phyloP scores from a whole-genome alignment of 2,329 filamentous ascomycete genomes.

The Aspergillus glaucus region DNA sequence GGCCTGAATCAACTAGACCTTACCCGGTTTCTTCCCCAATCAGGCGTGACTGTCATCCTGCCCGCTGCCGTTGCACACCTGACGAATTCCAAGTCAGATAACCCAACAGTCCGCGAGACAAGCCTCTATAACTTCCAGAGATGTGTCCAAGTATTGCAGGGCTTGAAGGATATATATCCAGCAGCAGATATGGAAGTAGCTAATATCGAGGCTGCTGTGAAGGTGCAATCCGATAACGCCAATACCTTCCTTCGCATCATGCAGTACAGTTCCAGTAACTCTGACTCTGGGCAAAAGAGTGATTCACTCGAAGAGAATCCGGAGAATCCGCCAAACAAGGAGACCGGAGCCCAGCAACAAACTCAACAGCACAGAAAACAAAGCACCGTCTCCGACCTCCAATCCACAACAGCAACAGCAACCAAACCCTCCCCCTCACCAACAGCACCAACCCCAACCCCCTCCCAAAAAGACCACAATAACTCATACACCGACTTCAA shows the following conservation, averaged over 20 bases:
- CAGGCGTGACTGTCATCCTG: slow-evolving; percentile 76
- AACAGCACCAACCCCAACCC: background rate
- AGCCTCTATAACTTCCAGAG: slow-evolving; percentile 72
- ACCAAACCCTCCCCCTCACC: background rate
- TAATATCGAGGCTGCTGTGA: slow-evolving; percentile 30
- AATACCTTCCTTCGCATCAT: slow-evolving; percentile 27
- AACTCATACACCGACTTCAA: slow-evolving; percentile 14
- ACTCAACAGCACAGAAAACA: slow-evolving; percentile 6
- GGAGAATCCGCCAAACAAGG: background rate
- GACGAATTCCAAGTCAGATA: slow-evolving; percentile 73
- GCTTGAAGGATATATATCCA: slow-evolving; percentile 75
- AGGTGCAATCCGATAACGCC: slow-evolving; percentile 22
- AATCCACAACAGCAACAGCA: slow-evolving; percentile 1
- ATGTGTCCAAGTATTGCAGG: slow-evolving; percentile 80
- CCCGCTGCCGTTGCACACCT: slow-evolving; percentile 86
- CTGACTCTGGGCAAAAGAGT: background rate
- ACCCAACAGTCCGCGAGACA: slow-evolving; percentile 60
- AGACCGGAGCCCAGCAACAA: background rate
- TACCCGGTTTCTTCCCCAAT: slow-evolving; percentile 71
- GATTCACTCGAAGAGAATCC: background rate
- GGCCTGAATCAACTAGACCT: slow-evolving; percentile 64
- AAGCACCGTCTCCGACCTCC: slow-evolving; percentile 11
- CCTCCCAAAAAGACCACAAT: background rate
- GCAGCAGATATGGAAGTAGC: slow-evolving; percentile 67
- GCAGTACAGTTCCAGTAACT: slow-evolving; percentile 17